Percentiles rank a stretch among this genome's conserved stretches.
These are phyloP conservation scores for Plantago lanceolata DNA, from an alignment of 305 asterid species.

Conservation along the genomic window DNA sequence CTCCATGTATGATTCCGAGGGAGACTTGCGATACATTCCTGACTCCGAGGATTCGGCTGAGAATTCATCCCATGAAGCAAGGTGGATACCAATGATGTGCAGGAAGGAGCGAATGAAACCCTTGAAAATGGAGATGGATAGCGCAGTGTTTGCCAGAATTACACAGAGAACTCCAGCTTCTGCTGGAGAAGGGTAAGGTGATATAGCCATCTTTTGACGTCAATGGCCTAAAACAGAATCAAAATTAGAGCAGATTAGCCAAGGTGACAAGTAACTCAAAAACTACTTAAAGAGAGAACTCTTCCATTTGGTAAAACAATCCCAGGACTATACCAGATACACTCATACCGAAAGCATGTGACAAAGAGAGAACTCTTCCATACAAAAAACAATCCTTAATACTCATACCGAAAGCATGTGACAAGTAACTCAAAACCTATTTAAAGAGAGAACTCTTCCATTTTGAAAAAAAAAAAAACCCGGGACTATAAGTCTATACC, in stretches of 20 bases:
- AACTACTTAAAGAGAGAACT: no score
- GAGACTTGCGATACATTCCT: slow-evolving; percentile 35
- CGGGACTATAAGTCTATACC: not conserved
- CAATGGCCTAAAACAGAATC: slow-evolving; percentile 31
- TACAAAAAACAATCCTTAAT: no score
- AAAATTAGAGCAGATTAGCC: not conserved
- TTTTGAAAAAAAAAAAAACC: not conserved
- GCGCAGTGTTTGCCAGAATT: slow-evolving; percentile 78
- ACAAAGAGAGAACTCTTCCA: no score
- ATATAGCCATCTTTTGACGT: slow-evolving; percentile 55
- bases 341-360: no score
- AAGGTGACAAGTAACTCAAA: no score
- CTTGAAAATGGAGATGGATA: slow-evolving; percentile 73
- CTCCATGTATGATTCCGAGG: slow-evolving; percentile 69
- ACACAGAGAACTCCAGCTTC: slow-evolving; percentile 89
- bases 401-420: no score
- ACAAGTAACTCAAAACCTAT: no score
- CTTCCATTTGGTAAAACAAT: no score
- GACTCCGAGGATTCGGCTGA: slow-evolving; percentile 47
- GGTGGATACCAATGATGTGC: slow-evolving; percentile 59
- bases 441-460: no score
- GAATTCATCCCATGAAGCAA: slow-evolving; percentile 67
- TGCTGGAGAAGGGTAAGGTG: slow-evolving; percentile 73
- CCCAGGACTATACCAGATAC: no score
- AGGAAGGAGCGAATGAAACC: slow-evolving; percentile 69